Base-by-base conservation (phyloP, 2,329 filamentous ascomycete species). In the Curvularia sp. region DNA sequence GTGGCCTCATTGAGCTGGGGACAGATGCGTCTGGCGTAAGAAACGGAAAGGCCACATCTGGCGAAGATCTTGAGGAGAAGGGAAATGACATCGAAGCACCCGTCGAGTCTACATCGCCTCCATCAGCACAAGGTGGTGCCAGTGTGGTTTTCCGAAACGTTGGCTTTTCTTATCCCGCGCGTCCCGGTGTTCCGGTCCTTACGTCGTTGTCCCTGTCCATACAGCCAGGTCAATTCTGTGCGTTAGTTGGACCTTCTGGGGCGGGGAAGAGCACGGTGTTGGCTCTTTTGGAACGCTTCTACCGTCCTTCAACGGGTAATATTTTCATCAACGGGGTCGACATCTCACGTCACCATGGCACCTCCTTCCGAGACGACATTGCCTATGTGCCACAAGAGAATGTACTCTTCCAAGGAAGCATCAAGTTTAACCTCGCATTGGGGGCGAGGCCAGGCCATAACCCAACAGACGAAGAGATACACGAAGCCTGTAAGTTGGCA, bases 11-110 rank as follows among this genome's bases (percentile, higher is more conserved):
- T 33, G 73, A 78, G 41, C 62, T 79, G 2, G 72, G 75, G n/a
- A 62, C 57, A 2, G 57, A 68, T 44, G 31, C 44, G 5, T 57
- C 62, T 12, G 50, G 58, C 8, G 22, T 58, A n/a, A 53, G 92
- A 0, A 92, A 93, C 0, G 92, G 97, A 65, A 96, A 96, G 90
- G 89, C 92, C 64, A 96, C 93, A 0, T 82, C 97, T 10, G 89
- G 92, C 58, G 86, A 91, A 63, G 85, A 97, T 28, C 89, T 92
- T 55, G 86, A 91, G 63, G 85, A 97, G 28, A 62, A 65, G n/a
- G 65, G 70, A 39, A 62, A 58, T 18, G 74, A 79, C 48, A 26
- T 78, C 7, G 75, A 78, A 58, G 73, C 76, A 6, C 30, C 62
- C 8, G 71, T 62, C 12, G 66, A 71, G 24, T 65, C 63, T 6